Evolutionary conservation across 768 basidiomycete genomes (phyloP).

Genomic region (Myochromella boudieri): DNA sequence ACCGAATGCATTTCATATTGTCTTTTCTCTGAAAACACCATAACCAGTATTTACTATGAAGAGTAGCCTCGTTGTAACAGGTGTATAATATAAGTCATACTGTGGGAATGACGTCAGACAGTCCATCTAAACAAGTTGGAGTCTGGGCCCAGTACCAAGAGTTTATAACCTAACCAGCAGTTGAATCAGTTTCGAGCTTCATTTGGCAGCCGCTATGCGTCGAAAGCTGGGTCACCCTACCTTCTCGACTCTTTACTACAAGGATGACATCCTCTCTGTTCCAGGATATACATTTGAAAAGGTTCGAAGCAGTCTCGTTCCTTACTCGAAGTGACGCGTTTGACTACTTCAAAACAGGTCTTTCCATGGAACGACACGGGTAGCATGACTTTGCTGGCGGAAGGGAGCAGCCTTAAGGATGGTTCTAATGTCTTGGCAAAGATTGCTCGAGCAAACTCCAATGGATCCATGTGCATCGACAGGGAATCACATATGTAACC

Average conservation of each 20-base stretch:
- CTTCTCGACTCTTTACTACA: conserved; percentile 59
- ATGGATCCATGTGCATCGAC: conserved; percentile 71
- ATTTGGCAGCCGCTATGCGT: conserved; percentile 41
- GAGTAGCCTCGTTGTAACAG: too few relatives aligned
- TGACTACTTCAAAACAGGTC: conserved; percentile 37
- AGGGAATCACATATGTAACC: conserved; percentile 69
- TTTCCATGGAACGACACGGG: conserved; percentile 72
- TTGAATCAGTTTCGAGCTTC: too few relatives aligned
- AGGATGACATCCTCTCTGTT: conserved; percentile 58
- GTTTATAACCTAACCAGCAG: too few relatives aligned
- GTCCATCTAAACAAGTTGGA: too few relatives aligned
- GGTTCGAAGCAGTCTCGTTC: conserved; percentile 30
- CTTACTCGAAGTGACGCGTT: not conserved
- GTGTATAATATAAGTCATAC: too few relatives aligned
- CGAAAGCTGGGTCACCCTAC: conserved; percentile 56
- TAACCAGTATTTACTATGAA: too few relatives aligned
- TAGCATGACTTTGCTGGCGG: conserved; percentile 65
- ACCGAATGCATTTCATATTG: not conserved
- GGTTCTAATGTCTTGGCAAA: conserved; percentile 69
- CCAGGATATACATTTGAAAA: conserved; percentile 74
- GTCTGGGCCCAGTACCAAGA: too few relatives aligned
- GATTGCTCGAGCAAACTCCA: conserved; percentile 70
- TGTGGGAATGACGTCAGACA: too few relatives aligned
- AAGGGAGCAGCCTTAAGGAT: conserved; percentile 70
- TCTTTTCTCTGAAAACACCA: too few relatives aligned